These are phyloP conservation scores for Monotropa hypopitys DNA, from an alignment of 179 eudicot genomes.

Conservation along the genomic window DNA sequence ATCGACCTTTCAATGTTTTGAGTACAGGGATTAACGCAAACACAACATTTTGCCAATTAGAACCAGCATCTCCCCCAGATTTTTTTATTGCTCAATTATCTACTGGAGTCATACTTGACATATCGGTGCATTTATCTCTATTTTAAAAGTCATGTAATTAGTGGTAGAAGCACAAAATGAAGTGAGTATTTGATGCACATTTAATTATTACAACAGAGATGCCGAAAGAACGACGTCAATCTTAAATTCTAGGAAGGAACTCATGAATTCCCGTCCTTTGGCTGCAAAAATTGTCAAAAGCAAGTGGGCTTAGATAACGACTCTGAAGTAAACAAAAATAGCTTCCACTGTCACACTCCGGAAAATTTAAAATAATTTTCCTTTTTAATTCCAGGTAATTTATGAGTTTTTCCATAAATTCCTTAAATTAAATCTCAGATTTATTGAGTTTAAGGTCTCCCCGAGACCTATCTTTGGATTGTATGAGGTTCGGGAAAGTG, in stretches of 20 bases:
- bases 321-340: neutral
- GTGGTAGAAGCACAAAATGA: neutral
- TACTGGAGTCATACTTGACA: slow-evolving; percentile 3
- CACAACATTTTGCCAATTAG: neutral
- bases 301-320: neutral
- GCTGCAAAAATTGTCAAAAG: neutral
- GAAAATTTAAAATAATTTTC: too few species aligned
- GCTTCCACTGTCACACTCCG: too few species aligned
- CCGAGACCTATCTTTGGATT: too few species aligned
- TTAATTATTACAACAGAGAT: neutral
- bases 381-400: too few species aligned
- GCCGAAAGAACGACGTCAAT: neutral
- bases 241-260: neutral
- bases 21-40: neutral
- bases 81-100: neutral
- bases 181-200: slow-evolving; percentile 3
- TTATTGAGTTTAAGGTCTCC: too few species aligned
- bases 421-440: too few species aligned
- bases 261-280: neutral
- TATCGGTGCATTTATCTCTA: neutral
- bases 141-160: neutral
- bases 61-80: neutral
- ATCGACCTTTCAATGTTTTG: neutral
- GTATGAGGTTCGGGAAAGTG: too few species aligned
- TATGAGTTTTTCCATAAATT: too few species aligned